Evolutionary conservation across 2,329 filamentous ascomycete genomes (phyloP).

Genomic region (Fusarium sp.): DNA sequence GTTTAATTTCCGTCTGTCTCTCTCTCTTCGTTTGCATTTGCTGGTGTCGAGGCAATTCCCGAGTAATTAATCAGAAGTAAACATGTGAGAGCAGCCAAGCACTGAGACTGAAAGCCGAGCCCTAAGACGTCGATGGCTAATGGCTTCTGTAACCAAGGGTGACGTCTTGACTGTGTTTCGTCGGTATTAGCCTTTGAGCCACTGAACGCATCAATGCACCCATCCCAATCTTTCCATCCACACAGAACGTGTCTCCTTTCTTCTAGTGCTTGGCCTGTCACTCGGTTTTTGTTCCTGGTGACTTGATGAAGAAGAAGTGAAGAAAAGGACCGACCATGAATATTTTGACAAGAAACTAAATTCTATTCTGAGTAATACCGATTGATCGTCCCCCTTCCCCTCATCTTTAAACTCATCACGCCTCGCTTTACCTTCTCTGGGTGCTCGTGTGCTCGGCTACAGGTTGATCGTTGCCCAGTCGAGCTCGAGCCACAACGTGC

Average conservation of each 20-base stretch:
- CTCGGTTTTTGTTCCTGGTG: neutral
- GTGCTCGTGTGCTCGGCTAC: conserved; percentile 14
- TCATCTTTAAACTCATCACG: neutral
- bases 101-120: neutral
- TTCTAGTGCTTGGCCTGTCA: neutral
- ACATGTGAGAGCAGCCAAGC: conserved; percentile 22
- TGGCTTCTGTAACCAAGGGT: conserved; percentile 24
- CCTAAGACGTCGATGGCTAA: conserved; percentile 24
- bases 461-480: conserved; percentile 33
- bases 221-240: conserved; percentile 1
- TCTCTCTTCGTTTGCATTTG: neutral
- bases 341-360: neutral
- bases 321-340: conserved; percentile 4
- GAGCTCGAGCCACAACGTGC: conserved; percentile 31
- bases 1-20: neutral
- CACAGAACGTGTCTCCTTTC: neutral
- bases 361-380: conserved; percentile 8
- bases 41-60: conserved; percentile 18
- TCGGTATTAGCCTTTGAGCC: conserved; percentile 40
- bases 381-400: neutral
- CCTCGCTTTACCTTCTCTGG: conserved; percentile 22
- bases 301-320: neutral
- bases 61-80: neutral
- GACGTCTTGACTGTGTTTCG: conserved; percentile 40
- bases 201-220: conserved; percentile 42